Evolutionary conservation across 2,329 filamentous ascomycete species (phyloP).

Genomic region (Macroventuria anomochaeta): DNA sequence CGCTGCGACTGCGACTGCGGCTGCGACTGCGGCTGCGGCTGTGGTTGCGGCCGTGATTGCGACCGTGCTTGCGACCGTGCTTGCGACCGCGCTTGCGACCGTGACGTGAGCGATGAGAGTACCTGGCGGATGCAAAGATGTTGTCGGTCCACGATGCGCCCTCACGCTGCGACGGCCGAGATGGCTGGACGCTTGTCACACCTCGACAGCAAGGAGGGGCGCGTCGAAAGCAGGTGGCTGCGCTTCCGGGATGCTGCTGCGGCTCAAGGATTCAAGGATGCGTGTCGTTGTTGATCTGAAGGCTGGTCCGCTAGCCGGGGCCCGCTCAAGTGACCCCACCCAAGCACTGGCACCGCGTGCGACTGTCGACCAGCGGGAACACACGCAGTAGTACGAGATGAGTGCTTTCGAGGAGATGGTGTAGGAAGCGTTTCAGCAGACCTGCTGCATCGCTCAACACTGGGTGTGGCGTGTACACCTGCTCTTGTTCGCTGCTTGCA

Average conservation of each 20-base stretch:
- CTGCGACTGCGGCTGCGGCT: too few relatives aligned
- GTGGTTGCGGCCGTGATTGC: too few relatives aligned
- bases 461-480: slow-evolving; percentile 43
- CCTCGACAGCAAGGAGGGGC: slow-evolving; percentile 23
- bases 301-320: slow-evolving; percentile 13
- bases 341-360: slow-evolving; percentile 8
- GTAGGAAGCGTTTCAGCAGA: slow-evolving; percentile 37
- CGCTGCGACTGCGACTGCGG: slow-evolving; percentile 23
- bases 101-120: too few relatives aligned
- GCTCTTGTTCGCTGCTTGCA: slow-evolving; percentile 31
- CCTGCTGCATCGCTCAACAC: slow-evolving; percentile 27
- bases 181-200: slow-evolving; percentile 27
- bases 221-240: slow-evolving; percentile 37
- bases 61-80: too few relatives aligned
- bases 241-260: slow-evolving; percentile 33
- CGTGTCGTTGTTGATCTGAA: slow-evolving; percentile 1
- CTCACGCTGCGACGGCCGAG: slow-evolving; percentile 15
- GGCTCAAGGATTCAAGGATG: slow-evolving; percentile 2
- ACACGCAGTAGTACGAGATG: slow-evolving; percentile 20
- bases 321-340: slow-evolving; percentile 10
- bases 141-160: slow-evolving; percentile 8
- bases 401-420: slow-evolving; percentile 16
- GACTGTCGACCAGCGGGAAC: slow-evolving; percentile 17
- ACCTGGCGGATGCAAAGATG: too few relatives aligned
- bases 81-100: too few relatives aligned